Evolutionary conservation across 306 rosid genomes (phyloP), one percentile per base, ranked within the genome.

Genomic region (Cyamopsis tetragonoloba): DNA sequence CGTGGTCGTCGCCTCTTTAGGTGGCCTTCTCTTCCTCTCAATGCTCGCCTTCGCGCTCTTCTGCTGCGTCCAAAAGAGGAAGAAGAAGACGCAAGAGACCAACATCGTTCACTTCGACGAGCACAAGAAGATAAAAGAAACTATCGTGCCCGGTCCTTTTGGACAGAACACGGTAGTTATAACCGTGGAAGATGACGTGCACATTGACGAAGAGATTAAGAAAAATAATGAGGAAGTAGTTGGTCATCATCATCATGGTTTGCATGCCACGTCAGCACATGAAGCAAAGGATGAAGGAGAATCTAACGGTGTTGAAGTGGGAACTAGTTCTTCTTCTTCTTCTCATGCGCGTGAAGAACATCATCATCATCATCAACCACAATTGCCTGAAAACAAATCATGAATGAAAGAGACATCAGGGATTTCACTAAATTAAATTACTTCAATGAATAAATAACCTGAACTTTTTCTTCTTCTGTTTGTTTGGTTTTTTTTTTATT

Each of bases 101-200:
- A 83, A 87, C 0, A n/a, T 79, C 3, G 31, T 89, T 41, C 88
- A 89, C 41, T 3, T 87, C 2, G 88, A 89, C 13, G 95, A 92
- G 73, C 89, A 87, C 6, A 79, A 76, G 60, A 81, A 43, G 65
- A 63, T 84, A 1, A 79, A 71, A 11, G 89, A 86, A 68, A 77
- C 82, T 44, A 50, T 84, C 12, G 72, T 81, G 19, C 79, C 79
- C 5, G 89, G 96, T 10, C 93, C 95, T 17, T 71, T 74, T 26
- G 96, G 98, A 51, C 23, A 11, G 3, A 6, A 80, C 30, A 47
- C 77, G 3, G 81, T 77, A 6, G 75, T 76, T 4, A 26, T 86
- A 23, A 30, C 93, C 0, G 79, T 87, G 12, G 93, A 89, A 53
- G 98, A 92, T 63, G 96, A 89, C 38, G 77, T 85, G n/a, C 91